Evolutionary conservation across 805 yeast species (phyloP), one percentile per base, ranked within the genome.

Genomic region (Candida anglica): DNA sequence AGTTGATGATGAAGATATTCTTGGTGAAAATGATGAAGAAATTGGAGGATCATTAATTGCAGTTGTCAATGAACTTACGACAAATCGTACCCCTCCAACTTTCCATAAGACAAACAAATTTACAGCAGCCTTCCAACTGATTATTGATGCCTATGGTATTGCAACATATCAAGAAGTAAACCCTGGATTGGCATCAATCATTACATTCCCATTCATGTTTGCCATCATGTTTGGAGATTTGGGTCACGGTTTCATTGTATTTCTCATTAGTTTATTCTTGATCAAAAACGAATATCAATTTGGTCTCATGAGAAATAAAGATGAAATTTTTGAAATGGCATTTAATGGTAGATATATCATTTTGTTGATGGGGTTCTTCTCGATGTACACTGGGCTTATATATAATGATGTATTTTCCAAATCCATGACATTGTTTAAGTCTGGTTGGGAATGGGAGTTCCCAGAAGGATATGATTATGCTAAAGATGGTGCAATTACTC

Each of bases 191-290:
- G 81, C 89, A 13, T 77, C 88, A 1, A 71, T 81, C 26, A 78
- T 81, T 13, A 82, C 89, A 0, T 82, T 82, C 60, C 89, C 89
- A 11, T 82, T 81, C 52, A 78, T 82, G 86, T 82, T 82, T 60
- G 87, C 89, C 13, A 78, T 82, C 41, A 82, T 82, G 89, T 82
- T 82, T 61, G 89, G 89, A 60, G 89, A 82, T 60, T 62, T 81
- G 42, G 89, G 89, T 8, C 89, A 82, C 52, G 89, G 89, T n/a
- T 59, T 78, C 37, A 63, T 82, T 36, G 61, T 82, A 50, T 54
- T 73, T 19, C 52, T 79, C 43, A 80, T 76, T 15, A 84, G 84
- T 9, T 41, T 68, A 14, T 51, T 61, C 3, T 56, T 82, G 38
- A 81, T 81, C 7, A 48, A 67, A 27, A 75, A 76, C 40, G 88